Base-by-base conservation (phyloP, 2,329 filamentous ascomycete species). In the Xylaria sp. region DNA sequence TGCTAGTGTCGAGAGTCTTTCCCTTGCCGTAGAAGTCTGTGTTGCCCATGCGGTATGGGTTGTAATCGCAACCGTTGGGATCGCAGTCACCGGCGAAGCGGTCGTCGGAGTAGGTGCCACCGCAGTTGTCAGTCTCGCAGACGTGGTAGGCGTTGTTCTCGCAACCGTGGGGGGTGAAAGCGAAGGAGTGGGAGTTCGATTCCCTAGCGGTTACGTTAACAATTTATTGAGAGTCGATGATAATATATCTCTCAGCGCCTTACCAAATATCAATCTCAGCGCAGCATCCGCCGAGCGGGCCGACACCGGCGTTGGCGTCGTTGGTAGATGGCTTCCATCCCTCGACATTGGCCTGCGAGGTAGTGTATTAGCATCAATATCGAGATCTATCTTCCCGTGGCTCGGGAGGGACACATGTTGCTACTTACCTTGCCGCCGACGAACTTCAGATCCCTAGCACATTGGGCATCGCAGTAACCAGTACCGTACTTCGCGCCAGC, bases 11-110 rank as follows among this genome's bases (percentile, higher is more conserved):
- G 67, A 89, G 76, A 25, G 77, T 85, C 71, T 78, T 79, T 65
- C 81, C 83, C 2, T 80, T 77, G 57, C 87, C 87, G 76, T 84
- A 89, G 80, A 88, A 89, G 74, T 79, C 76, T 31, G 77, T 76
- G 73, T 84, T 80, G 60, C 87, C 87, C 79, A 86, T 81, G 70
- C 86, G 85, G 82, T 83, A 89, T n/a, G 83, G 77, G 80, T 88
- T 88, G 80, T 85, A 88, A 72, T 88, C 87, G 67, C 87, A 90
- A 38, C 87, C 87, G 70, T 87, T 85, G 68, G 85, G 82, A 72
- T 89, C 87, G 72, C 87, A 89, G 60, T 84, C 76, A 62, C 86
- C 85, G 37, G 73, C 75, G 72, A 87, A 88, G 67, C 85, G 84
- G 70, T 82, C 77, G 49, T 73, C 70, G 3, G 75, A 77, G 65